A percentile compares a stretch with the other conserved stretches of the same genome.
Evolutionary conservation across 441 rosid genomes (phyloP).

Genomic region (Viola pubescens): DNA sequence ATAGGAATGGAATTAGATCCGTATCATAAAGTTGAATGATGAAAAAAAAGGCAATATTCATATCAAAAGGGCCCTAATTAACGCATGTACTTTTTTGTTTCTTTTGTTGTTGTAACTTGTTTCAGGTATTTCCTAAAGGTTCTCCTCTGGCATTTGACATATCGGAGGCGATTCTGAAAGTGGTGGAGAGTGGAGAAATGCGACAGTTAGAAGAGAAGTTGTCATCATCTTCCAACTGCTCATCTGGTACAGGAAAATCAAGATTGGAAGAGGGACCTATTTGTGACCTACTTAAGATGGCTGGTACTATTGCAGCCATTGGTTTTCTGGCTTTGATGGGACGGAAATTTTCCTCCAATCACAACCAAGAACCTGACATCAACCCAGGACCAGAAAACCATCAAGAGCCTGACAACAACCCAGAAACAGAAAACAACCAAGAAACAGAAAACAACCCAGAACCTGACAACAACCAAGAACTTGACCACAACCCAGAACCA

Average conservation of each 20-base stretch:
- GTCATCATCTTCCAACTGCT: conserved; percentile 13
- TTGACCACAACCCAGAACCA: no score
- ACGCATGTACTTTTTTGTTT: neutral
- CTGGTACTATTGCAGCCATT: conserved; percentile 16
- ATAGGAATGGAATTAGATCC: no score
- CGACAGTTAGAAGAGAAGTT: conserved; percentile 5
- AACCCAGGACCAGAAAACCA: no score
- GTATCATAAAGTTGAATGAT: no score
- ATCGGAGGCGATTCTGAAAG: conserved; percentile 20
- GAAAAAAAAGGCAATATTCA: no score
- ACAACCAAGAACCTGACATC: no score
- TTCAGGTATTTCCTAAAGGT: conserved; percentile 25
- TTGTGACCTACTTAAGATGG: conserved; percentile 12
- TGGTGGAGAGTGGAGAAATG: conserved; percentile 22
- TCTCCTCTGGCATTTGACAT: conserved; percentile 14
- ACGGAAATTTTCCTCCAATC: no score
- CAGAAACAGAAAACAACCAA: no score
- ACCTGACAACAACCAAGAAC: no score
- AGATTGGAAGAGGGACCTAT: conserved; percentile 17
- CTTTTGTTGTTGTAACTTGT: neutral
- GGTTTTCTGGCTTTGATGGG: neutral
- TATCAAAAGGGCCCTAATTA: no score
- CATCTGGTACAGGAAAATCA: neutral
- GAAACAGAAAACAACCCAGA: no score
- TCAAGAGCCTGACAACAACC: no score